Percentiles rank a stretch among this genome's conserved stretches.
Conservation (phyloP, 352 stramenopile species). For the Hyaloperonospora arabidopsidis region DNA sequence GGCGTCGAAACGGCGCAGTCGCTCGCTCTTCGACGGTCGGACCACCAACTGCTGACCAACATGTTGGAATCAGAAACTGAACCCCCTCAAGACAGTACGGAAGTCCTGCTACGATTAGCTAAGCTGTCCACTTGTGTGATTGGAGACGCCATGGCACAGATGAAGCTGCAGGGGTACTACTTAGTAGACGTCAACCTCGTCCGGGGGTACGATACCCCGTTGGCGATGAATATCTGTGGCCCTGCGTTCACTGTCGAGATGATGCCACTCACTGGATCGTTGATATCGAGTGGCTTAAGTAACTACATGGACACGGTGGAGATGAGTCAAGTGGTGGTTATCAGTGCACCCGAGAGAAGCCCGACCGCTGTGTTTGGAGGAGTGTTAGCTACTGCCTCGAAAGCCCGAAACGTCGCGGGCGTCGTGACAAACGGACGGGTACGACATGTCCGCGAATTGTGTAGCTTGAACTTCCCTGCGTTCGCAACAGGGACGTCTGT, state of each 20-base stretch:
- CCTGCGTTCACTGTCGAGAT: slow-evolving; percentile 73
- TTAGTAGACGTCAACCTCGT: slow-evolving; percentile 69
- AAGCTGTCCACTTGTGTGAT: slow-evolving; percentile 81
- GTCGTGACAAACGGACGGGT: slow-evolving; percentile 72
- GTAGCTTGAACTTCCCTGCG: slow-evolving; percentile 53
- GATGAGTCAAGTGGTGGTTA: slow-evolving; percentile 70
- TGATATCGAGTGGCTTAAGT: slow-evolving; percentile 23
- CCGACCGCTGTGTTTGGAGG: slow-evolving; percentile 65
- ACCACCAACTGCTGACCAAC: slow-evolving; percentile 47
- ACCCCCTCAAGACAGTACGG: slow-evolving; percentile 13
- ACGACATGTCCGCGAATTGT: slow-evolving; percentile 68
- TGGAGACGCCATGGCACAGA: slow-evolving; percentile 67
- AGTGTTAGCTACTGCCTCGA: slow-evolving; percentile 61
- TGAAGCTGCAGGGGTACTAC: slow-evolving; percentile 76
- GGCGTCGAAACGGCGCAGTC: slow-evolving; percentile 13
- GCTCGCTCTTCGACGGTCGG: slow-evolving; percentile 37
- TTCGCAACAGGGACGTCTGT: slow-evolving; percentile 70
- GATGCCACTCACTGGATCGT: slow-evolving; percentile 52
- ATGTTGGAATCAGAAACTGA: slow-evolving; percentile 56
- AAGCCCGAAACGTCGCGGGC: slow-evolving; percentile 50
- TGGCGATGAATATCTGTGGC: slow-evolving; percentile 76
- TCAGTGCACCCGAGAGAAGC: slow-evolving; percentile 46
- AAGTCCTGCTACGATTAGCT: slow-evolving; percentile 58
- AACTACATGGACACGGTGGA: slow-evolving; percentile 76
- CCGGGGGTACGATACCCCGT: slow-evolving; percentile 58